These are phyloP conservation scores for Corymbia calophylla DNA, from an alignment of 441 rosid genomes.

Conservation along the genomic window DNA sequence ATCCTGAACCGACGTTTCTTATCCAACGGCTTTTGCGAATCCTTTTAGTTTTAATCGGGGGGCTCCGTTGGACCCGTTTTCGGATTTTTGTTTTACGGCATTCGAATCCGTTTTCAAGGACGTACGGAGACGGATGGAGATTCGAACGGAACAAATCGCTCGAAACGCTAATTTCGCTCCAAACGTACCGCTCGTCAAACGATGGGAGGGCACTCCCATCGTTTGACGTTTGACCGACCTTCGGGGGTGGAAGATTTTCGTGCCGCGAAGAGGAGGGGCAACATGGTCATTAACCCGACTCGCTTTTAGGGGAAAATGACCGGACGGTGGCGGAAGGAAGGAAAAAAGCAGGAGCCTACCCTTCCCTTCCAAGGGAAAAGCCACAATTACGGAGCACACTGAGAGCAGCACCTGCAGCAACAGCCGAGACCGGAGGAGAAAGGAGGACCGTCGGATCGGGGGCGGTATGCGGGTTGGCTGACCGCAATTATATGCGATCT, in stretches of 20 bases:
- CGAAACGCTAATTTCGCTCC: neutral
- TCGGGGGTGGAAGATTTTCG: neutral
- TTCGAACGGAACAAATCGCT: neutral
- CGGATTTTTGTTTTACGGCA: neutral
- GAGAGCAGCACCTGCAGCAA: neutral
- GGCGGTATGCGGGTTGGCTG: neutral
- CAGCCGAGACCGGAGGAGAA: neutral
- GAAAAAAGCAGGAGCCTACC: neutral
- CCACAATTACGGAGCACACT: neutral
- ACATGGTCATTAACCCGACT: neutral
- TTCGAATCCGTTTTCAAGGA: neutral
- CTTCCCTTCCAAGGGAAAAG: accelerated
- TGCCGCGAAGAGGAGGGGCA: neutral
- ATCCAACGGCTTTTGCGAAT: neutral
- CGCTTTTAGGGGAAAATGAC: neutral
- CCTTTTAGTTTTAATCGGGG: neutral
- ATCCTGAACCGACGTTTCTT: neutral
- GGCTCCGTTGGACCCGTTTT: neutral
- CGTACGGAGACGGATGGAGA: neutral
- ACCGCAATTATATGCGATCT: neutral
- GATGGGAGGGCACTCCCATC: neutral
- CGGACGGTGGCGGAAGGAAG: neutral
- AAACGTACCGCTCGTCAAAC: neutral
- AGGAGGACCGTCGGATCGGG: neutral
- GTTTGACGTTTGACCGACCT: neutral